These are phyloP conservation scores for Lignosus rhinocerotis DNA, from an alignment of 1,284 basidiomycete genomes.

Conservation along the genomic window DNA sequence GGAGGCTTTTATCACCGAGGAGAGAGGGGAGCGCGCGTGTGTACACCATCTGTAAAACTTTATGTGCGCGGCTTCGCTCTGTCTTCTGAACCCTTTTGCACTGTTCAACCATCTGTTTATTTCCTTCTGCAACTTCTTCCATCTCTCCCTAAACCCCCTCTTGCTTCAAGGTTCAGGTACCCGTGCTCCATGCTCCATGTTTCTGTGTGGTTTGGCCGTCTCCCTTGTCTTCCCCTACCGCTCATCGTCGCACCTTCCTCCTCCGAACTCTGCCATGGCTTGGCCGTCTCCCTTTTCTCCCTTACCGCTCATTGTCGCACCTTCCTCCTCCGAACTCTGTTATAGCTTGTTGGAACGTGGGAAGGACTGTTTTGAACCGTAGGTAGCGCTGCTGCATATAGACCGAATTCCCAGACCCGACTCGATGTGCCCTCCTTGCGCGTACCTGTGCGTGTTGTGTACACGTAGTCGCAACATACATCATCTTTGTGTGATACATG, in stretches of 20 bases:
- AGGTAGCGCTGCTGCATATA: background rate
- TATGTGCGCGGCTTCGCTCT: constrained; percentile 1
- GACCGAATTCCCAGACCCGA: background rate
- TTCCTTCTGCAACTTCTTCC: background rate
- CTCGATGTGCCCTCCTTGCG: too few relatives aligned
- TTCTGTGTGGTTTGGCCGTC: background rate
- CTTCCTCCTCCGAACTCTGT: background rate
- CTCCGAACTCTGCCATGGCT: background rate
- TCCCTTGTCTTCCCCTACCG: too few relatives aligned
- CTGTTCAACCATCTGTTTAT: constrained; percentile 6
- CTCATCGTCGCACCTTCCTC: too few relatives aligned
- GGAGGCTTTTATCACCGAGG: background rate
- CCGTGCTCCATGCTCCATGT: background rate
- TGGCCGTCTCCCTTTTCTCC: background rate
- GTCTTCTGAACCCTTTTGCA: background rate
- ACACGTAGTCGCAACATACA: too few relatives aligned
- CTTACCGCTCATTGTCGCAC: too few relatives aligned
- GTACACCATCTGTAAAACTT: constrained; percentile 23
- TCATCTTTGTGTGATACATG: too few relatives aligned
- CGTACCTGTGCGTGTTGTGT: too few relatives aligned
- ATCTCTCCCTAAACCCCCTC: background rate
- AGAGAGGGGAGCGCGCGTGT: constrained; percentile 10
- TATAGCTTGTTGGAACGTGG: background rate
- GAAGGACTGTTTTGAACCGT: background rate
- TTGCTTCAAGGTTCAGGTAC: background rate